phyloP scores from a whole-genome alignment of 106 monocot species.

The Acorus calamus region DNA sequence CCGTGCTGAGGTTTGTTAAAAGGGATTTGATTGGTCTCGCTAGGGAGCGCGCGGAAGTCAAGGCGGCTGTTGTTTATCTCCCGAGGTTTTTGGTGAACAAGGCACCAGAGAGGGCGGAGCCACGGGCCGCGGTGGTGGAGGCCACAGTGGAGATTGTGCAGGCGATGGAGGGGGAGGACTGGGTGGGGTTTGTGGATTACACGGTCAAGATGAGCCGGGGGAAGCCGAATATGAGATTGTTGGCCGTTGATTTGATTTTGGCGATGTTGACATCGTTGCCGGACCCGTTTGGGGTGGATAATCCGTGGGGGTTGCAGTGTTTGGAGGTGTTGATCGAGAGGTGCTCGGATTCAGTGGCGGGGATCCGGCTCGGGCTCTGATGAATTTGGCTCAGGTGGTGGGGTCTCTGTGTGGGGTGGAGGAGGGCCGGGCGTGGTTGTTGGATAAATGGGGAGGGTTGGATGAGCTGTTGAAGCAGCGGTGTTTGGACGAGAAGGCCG shows the following conservation, averaged over 20 bases:
- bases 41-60: slow-evolving; percentile 35
- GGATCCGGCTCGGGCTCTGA: slow-evolving; percentile 75
- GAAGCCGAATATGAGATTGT: slow-evolving; percentile 54
- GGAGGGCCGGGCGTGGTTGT: slow-evolving; percentile 20
- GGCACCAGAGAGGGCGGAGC: slow-evolving; percentile 74
- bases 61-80: slow-evolving; percentile 54
- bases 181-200: slow-evolving; percentile 37
- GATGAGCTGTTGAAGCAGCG: slow-evolving; percentile 48
- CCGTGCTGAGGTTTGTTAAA: slow-evolving; percentile 35
- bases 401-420: slow-evolving; percentile 29
- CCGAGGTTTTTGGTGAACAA: slow-evolving; percentile 67
- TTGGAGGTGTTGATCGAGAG: slow-evolving; percentile 44
- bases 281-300: slow-evolving; percentile 19
- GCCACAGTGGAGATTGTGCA: slow-evolving; percentile 54
- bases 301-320: slow-evolving; percentile 36
- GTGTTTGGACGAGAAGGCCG: slow-evolving; percentile 86
- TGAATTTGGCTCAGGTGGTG: slow-evolving; percentile 49
- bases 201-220: slow-evolving; percentile 61
- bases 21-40: slow-evolving; percentile 34
- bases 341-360: slow-evolving; percentile 54
- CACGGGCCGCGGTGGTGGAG: slow-evolving; percentile 62
- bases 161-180: slow-evolving; percentile 44
- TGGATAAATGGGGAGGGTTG: slow-evolving; percentile 24
- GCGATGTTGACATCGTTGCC: slow-evolving; percentile 47
- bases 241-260: slow-evolving; percentile 69